phyloP scores from a whole-genome alignment of 768 basidiomycete species.

The Tricholoma hemisulphureum region DNA sequence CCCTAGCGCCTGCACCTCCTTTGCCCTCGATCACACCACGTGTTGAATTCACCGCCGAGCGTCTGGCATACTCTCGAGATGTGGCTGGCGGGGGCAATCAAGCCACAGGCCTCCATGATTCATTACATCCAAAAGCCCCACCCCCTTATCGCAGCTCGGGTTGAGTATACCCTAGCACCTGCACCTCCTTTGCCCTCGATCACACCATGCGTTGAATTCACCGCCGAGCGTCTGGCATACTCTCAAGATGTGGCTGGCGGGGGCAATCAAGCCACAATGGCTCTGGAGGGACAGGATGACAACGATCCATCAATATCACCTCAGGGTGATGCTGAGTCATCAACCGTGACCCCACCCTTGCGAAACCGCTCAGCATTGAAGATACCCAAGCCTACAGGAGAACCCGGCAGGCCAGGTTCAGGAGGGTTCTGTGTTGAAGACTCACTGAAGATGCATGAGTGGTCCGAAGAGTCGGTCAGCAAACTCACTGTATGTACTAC shows the following conservation, averaged over 20 bases:
- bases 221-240: slow-evolving; percentile 1
- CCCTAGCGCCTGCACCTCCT: neutral
- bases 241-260: neutral
- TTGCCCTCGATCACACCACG: slow-evolving; percentile 3
- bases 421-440: slow-evolving; percentile 4
- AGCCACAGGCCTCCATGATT: neutral
- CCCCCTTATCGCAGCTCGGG: slow-evolving; percentile 2
- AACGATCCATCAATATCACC: too few relatives aligned
- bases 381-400: slow-evolving; percentile 7
- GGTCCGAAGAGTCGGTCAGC: slow-evolving; percentile 5
- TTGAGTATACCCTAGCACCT: slow-evolving; percentile 1
- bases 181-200: slow-evolving; percentile 1
- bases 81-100: too few relatives aligned
- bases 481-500: slow-evolving; percentile 1
- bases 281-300: too few relatives aligned
- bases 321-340: too few relatives aligned
- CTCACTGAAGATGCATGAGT: neutral
- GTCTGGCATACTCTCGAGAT: neutral
- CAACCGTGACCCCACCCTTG: neutral
- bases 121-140: too few relatives aligned
- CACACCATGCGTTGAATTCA: slow-evolving; percentile 6
- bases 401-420: slow-evolving; percentile 9
- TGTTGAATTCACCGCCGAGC: slow-evolving; percentile 6
- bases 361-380: neutral
- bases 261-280: neutral